Conservation (phyloP, 2,329 filamentous ascomycete species). For the Periconia digitata region DNA sequence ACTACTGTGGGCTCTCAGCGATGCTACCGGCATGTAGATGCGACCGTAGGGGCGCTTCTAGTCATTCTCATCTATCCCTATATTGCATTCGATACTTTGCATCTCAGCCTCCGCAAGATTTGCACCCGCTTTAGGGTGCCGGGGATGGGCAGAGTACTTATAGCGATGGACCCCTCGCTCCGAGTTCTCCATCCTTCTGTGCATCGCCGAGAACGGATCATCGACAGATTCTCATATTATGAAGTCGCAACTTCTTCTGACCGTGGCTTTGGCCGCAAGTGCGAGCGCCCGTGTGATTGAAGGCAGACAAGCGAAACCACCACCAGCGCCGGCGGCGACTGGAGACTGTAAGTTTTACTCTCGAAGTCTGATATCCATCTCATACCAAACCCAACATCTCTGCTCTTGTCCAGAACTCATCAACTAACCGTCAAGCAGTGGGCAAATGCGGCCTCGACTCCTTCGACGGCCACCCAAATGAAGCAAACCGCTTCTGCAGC, state of each 20-base stretch:
- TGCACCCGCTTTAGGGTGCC: background rate
- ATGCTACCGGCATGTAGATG: constrained; percentile 13
- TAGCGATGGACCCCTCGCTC: background rate
- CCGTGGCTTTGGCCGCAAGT: constrained; percentile 24
- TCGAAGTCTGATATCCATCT: too few relatives aligned
- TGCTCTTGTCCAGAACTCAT: too few relatives aligned
- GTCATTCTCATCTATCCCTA: constrained; percentile 30
- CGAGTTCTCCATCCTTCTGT: constrained; percentile 3
- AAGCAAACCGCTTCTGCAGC: constrained; percentile 33
- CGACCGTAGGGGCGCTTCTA: constrained; percentile 18
- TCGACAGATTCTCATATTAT: constrained; percentile 16
- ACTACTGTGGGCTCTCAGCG: constrained; percentile 18
- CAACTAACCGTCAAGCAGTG: constrained; percentile 16
- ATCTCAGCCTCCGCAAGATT: background rate
- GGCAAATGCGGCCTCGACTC: constrained; percentile 29
- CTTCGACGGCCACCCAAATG: constrained; percentile 33
- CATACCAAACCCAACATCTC: too few relatives aligned
- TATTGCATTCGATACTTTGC: constrained; percentile 15
- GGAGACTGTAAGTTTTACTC: constrained; percentile 23
- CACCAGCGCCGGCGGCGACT: background rate
- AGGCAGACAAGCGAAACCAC: constrained; percentile 19
- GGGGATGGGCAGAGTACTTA: constrained; percentile 1
- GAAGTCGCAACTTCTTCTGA: constrained; percentile 23
- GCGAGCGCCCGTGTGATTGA: constrained; percentile 22
- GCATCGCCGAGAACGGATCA: constrained; percentile 2